These are phyloP conservation scores for Mortierella sp. DNA, from an alignment of 371 early-diverging fungal species.

Conservation along the genomic window DNA sequence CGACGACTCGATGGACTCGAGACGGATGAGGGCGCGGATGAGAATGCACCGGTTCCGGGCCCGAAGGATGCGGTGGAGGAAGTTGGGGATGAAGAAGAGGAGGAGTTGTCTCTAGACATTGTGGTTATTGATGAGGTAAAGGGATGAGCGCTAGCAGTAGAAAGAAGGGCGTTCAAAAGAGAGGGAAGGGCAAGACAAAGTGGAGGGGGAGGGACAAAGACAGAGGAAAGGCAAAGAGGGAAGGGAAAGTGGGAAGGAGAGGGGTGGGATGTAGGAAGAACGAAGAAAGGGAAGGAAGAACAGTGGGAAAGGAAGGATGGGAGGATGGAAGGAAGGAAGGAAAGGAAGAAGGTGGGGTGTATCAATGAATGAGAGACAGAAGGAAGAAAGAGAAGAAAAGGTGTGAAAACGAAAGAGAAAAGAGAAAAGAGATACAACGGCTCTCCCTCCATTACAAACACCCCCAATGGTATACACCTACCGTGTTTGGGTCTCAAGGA, in stretches of 20 bases:
- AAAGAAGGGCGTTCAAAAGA: background rate
- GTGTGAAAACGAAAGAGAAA: background rate
- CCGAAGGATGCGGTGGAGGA: conserved; percentile 12
- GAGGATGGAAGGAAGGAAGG: background rate
- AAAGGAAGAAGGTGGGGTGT: background rate
- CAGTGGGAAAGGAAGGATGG: background rate
- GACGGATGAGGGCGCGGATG: conserved; percentile 4
- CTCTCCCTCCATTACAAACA: no score
- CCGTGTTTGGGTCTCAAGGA: no score
- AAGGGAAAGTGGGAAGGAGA: background rate
- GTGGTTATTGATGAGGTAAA: background rate
- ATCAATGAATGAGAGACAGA: background rate
- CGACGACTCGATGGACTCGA: conserved; percentile 39
- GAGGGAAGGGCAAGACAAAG: background rate
- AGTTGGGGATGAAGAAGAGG: conserved; percentile 1
- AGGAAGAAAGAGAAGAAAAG: background rate
- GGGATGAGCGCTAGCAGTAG: background rate
- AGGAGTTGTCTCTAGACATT: conserved; percentile 31
- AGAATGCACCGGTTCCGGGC: conserved; percentile 20
- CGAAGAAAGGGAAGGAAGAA: background rate
- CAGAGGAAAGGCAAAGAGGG: background rate
- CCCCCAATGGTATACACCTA: no score
- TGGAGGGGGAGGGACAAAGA: no score
- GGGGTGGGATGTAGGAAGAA: background rate
- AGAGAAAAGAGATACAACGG: background rate